A percentile compares a stretch with the other conserved stretches of the same genome.
phyloP scores from a whole-genome alignment of 345 rosid genomes.

The Linum lewisii region DNA sequence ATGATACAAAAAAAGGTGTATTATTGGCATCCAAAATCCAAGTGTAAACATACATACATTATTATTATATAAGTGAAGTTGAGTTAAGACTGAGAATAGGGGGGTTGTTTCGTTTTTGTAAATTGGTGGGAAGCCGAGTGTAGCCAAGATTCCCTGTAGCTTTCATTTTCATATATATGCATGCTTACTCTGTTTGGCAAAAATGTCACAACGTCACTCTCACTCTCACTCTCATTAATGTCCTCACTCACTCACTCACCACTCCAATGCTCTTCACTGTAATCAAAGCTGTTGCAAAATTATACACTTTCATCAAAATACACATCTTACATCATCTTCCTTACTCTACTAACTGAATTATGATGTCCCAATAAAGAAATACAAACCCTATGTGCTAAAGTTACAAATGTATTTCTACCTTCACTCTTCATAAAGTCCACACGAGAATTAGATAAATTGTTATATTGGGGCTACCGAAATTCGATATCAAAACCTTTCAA shows the following conservation, averaged over 20 bases:
- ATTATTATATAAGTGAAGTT: background rate
- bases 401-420: no score
- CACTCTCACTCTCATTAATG: conserved; percentile 6
- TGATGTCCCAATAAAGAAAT: background rate
- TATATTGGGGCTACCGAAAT: no score
- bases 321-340: background rate
- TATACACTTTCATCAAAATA: background rate
- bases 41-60: background rate
- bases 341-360: background rate
- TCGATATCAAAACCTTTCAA: no score
- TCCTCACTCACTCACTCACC: conserved; percentile 16
- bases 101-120: conserved; percentile 8
- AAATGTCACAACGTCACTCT: conserved; percentile 2
- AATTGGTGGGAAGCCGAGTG: conserved; percentile 11
- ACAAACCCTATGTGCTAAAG: background rate
- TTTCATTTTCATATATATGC: conserved; percentile 15
- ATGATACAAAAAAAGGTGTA: no score
- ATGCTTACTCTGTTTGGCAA: conserved; percentile 11
- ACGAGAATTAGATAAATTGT: no score
- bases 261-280: conserved; percentile 11
- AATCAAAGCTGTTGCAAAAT: background rate
- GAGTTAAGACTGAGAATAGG: no score
- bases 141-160: conserved; percentile 30
- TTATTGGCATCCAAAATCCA: background rate
- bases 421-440: no score